Percentiles rank a stretch among this genome's conserved stretches.
Evolutionary conservation across 306 rosid genomes (phyloP).

Genomic region (Purshia tridentata): DNA sequence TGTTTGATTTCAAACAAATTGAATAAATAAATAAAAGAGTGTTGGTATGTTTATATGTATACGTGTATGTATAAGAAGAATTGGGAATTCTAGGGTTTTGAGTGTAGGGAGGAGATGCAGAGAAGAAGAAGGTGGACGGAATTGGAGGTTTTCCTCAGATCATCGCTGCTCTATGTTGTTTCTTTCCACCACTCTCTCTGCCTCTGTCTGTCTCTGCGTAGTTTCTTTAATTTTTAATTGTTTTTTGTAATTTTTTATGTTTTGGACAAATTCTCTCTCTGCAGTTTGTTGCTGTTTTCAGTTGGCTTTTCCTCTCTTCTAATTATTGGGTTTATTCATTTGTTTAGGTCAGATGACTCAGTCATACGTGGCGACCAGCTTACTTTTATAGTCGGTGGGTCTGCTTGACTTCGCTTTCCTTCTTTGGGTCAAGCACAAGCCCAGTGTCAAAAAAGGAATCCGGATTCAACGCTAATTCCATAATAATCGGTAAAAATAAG

Average conservation of each 20-base stretch:
- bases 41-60: neutral
- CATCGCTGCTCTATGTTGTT: neutral
- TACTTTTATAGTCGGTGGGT: neutral
- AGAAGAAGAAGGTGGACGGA: constrained; percentile 9
- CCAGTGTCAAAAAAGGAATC: too few species aligned
- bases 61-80: neutral
- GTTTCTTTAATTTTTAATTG: neutral
- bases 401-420: too few species aligned
- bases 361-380: neutral
- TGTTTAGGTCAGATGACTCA: neutral
- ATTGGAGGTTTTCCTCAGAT: constrained; percentile 15
- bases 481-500: too few species aligned
- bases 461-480: too few species aligned
- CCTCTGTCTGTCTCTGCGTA: too few species aligned
- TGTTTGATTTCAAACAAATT: neutral
- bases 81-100: constrained; percentile 22
- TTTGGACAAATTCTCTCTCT: neutral
- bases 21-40: neutral
- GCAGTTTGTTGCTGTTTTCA: neutral
- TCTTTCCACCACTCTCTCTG: neutral
- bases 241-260: neutral
- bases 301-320: neutral
- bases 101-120: neutral
- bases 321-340: neutral
- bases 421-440: too few species aligned